Base-by-base conservation (phyloP, 768 basidiomycete species). In the Mycena vitilis region DNA sequence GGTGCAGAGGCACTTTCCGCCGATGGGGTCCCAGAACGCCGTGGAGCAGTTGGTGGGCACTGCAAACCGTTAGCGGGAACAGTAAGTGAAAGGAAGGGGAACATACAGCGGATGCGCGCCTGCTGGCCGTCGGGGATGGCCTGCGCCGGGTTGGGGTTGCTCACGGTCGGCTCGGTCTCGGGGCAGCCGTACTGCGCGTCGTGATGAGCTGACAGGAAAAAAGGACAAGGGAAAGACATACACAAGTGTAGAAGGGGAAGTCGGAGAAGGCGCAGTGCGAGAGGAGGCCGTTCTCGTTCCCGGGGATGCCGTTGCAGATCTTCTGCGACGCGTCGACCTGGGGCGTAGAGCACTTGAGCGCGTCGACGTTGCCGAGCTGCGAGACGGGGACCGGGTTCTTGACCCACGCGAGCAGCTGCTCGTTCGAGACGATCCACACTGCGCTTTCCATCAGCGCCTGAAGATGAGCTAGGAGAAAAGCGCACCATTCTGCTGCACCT, bases 1-100 rank as follows among this genome's bases (percentile, higher is more conserved):
- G 0, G 78, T 84, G 78, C 92, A 94, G 60, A 89, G 78, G 72
- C 93, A 94, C 40, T 82, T 78, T 71, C 87, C 89, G 30, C 71
- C 81, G 57, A 93, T 84, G 3, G 93, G 93, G 76, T 94, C 92
- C 91, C 91, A 94, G 84, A 91, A 94, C 5, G 90, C 84, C 12
- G 91, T 93, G 5, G 90, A 89, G 77, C 92, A 93, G 79, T 91
- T 91, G 22, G 83, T 64, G 30, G 91, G 87, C 4, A 93, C 91
- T 91, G 53, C 58, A 8, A 40, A 40, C 5, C 40, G 4, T 40
- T 15, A 40, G 40, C 2, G 15, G 15, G 40, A 40, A 2, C 10
- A 8, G 25, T 25, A 34, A 10, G 38, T 61, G 45, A 59, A 22
- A n/a, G n/a, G 34, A n/a, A 8, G 22, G 9, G 20, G 60, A 0